Conservation (phyloP, 2,329 filamentous ascomycete species). For the Elsinoe necatrix region DNA sequence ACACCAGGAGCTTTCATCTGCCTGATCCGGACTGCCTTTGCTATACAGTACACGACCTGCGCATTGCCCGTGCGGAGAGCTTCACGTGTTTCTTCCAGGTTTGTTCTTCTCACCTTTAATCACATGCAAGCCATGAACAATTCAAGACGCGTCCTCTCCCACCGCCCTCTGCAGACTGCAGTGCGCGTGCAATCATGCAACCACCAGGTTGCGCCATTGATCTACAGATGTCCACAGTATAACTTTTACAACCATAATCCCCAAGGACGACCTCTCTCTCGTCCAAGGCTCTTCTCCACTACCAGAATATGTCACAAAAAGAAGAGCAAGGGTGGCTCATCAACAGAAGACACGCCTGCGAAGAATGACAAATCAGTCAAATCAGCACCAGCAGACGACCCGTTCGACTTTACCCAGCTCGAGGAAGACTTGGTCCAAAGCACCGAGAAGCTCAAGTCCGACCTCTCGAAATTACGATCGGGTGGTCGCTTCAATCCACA, state of each 20-base stretch:
- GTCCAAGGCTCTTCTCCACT: conserved; percentile 34
- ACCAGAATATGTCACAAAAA: conserved; percentile 42
- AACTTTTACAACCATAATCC: not conserved
- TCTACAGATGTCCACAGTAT: not conserved
- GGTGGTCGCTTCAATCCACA: conserved; percentile 57
- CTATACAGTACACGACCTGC: not conserved
- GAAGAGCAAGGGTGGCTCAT: conserved; percentile 38
- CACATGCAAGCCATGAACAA: not conserved
- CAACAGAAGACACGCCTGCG: conserved; percentile 32
- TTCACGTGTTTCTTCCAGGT: not conserved
- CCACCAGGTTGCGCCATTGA: not conserved
- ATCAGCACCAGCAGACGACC: conserved; percentile 41
- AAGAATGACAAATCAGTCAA: conserved; percentile 27
- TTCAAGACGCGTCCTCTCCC: not conserved
- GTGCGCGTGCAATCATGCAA: not conserved
- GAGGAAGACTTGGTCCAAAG: conserved; percentile 48
- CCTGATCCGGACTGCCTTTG: not conserved
- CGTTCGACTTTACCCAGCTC: conserved; percentile 52
- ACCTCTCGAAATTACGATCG: conserved; percentile 53
- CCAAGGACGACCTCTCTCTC: not conserved
- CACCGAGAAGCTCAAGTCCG: conserved; percentile 50
- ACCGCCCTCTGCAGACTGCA: too few relatives aligned
- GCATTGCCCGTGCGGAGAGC: not conserved
- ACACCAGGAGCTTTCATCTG: not conserved
- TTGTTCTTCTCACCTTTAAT: not conserved